Evolutionary conservation across 192 early-diverging fungal genomes (phyloP), one percentile per base, ranked within the genome.

Genomic region (Thamnidium elegans): DNA sequence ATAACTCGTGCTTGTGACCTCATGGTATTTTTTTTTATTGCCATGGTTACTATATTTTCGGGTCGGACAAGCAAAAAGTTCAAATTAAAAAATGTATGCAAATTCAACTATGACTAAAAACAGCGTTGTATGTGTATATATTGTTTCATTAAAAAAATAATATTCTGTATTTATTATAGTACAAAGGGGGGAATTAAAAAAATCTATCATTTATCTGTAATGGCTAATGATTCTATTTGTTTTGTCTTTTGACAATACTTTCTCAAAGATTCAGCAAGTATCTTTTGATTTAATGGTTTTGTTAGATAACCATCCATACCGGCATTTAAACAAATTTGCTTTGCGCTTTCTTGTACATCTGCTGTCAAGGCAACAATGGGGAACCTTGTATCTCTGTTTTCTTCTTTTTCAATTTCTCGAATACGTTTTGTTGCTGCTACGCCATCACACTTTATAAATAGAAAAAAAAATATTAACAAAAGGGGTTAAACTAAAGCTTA

Each of bases 351-450:
- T 65, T 80, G 79, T 30, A 80, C 76, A 50, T 80, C 79, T 1
- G 79, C 79, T 14, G 79, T 77, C 23, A 80, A 68, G 0, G 79
- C 79, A 20, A 80, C 75, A 26, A 80, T 65, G 14, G 79, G 75
- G 21, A 80, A 60, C 9, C 67, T 58, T 23, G 55, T 58, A 1
- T 67, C 50, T 32, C 75, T 67, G 0, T 68, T 62, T 17, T 70
- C 68, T 9, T 76, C 71, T 32, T 64, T 59, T 30, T 78, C 76
- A 19, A 76, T 48, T 26, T 65, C 61, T 32, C 79, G 55, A 19
- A 81, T 81, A 19, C 75, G 70, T 34, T 81, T 78, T 3, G 80
- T 79, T 47, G 80, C 80, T 47, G 78, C 78, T 8, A 82, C 78
- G 13, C 80, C 80, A 64, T 82, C 80, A 48, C 76, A 65, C 65